phyloP scores from a whole-genome alignment of 129 eudicot species.

The Artemisia tridentata region DNA sequence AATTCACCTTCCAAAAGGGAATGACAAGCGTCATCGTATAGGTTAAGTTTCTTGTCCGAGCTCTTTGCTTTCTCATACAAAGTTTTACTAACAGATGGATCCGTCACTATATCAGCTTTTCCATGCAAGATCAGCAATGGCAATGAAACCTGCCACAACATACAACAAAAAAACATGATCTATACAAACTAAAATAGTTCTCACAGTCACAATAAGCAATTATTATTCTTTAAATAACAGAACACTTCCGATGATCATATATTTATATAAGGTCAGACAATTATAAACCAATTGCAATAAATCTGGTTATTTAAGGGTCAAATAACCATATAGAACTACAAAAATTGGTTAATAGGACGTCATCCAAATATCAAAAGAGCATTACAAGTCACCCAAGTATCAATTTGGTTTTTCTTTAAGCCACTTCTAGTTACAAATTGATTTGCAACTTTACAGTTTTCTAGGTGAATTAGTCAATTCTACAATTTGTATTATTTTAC shows the following conservation, averaged over 20 bases:
- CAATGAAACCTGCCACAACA: conserved; percentile 57
- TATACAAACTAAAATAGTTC: neutral
- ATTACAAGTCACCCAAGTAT: no score
- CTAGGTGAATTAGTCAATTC: no score
- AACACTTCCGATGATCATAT: no score
- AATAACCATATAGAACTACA: no score
- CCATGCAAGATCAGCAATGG: conserved; percentile 93
- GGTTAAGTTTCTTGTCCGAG: conserved; percentile 75
- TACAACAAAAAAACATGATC: conserved; percentile 1
- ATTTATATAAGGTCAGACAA: no score
- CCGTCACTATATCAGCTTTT: conserved; percentile 80
- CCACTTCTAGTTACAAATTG: no score
- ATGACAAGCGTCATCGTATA: conserved; percentile 68
- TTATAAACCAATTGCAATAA: no score
- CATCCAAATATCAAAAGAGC: no score
- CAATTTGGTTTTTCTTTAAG: no score
- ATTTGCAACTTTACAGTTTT: no score
- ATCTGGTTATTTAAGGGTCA: neutral
- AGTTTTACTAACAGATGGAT: conserved; percentile 83
- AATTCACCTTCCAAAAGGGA: conserved; percentile 91
- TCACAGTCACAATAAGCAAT: neutral
- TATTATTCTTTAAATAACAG: neutral
- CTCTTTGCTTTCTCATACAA: conserved; percentile 82
- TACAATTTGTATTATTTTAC: no score
- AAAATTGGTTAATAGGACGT: no score